These are phyloP conservation scores for Aspergillus persii DNA, from an alignment of 2,329 filamentous ascomycete species.

Conservation along the genomic window DNA sequence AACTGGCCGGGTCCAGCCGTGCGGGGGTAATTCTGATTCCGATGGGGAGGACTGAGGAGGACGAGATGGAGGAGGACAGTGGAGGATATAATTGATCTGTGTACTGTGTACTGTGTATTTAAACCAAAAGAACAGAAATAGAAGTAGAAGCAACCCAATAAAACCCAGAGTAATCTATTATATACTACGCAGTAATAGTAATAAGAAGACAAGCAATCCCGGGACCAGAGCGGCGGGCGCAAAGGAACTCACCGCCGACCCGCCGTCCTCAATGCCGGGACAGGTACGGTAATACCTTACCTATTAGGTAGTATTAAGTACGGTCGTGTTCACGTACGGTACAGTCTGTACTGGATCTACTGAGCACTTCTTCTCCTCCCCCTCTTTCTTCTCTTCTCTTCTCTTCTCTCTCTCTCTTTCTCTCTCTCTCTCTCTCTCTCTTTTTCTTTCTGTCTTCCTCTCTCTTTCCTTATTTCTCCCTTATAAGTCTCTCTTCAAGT, in stretches of 20 bases:
- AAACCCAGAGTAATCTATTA: too few relatives aligned
- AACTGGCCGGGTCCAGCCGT: not conserved
- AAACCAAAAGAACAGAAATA: too few relatives aligned
- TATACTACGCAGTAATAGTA: too few relatives aligned
- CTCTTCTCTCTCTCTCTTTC: not conserved
- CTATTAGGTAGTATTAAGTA: too few relatives aligned
- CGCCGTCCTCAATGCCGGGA: slow-evolving; percentile 19
- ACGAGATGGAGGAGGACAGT: too few relatives aligned
- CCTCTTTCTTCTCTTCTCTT: slow-evolving; percentile 5
- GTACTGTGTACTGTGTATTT: too few relatives aligned
- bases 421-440: not conserved
- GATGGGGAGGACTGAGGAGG: too few relatives aligned
- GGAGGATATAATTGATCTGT: too few relatives aligned
- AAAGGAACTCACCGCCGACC: slow-evolving; percentile 12
- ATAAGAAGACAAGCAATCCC: slow-evolving; percentile 8
- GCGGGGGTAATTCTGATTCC: not conserved
- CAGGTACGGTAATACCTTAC: not conserved
- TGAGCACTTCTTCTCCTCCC: not conserved
- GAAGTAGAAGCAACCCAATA: too few relatives aligned
- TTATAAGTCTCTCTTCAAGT: not conserved
- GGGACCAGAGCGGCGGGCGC: slow-evolving; percentile 6
- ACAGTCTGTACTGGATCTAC: too few relatives aligned
- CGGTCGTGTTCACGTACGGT: too few relatives aligned
- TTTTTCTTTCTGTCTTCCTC: not conserved
- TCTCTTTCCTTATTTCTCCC: slow-evolving; percentile 1